A percentile compares a stretch with the other conserved stretches of the same genome.
Conservation (phyloP, 805 yeast genomes). For the Ogataea thermomethanolica region DNA sequence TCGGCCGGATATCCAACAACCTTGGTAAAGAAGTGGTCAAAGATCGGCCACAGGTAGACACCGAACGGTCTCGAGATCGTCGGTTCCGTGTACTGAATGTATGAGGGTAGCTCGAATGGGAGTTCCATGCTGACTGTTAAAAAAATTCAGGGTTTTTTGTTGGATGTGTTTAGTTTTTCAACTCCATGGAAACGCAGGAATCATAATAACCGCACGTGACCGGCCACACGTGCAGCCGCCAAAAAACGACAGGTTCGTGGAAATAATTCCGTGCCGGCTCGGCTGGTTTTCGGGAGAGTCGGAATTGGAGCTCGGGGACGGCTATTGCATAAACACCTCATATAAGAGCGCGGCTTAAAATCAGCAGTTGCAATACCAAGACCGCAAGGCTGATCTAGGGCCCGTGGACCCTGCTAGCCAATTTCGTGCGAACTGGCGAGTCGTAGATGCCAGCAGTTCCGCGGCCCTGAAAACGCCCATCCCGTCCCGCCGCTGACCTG, state of each 20-base stretch:
- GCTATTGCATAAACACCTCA: conserved; percentile 4
- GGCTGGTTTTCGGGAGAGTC: conserved; percentile 1
- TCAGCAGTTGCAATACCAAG: not conserved
- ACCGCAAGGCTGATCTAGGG: no score
- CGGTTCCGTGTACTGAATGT: conserved; percentile 28
- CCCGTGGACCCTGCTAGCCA: no score
- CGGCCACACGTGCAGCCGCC: conserved; percentile 3
- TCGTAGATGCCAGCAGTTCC: no score
- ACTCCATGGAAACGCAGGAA: not conserved
- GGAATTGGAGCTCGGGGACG: conserved; percentile 1
- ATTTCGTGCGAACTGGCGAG: no score
- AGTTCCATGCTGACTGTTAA: conserved; percentile 5
- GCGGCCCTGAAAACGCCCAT: no score
- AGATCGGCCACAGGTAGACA: conserved; percentile 65
- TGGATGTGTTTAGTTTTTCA: conserved; percentile 5
- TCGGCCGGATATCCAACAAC: conserved; percentile 56
- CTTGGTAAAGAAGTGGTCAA: conserved; percentile 44
- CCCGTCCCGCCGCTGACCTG: no score
- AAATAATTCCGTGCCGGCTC: conserved; percentile 1
- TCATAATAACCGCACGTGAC: not conserved
- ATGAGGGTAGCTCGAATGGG: conserved; percentile 22
- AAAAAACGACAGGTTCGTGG: no score
- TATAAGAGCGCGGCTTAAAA: conserved; percentile 2
- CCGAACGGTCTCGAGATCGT: conserved; percentile 44
- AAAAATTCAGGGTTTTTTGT: conserved; percentile 1